Percentiles rank a stretch among this genome's conserved stretches.
Conservation (phyloP, 1,139 yeast genomes). For the Protomyces inouyei region DNA sequence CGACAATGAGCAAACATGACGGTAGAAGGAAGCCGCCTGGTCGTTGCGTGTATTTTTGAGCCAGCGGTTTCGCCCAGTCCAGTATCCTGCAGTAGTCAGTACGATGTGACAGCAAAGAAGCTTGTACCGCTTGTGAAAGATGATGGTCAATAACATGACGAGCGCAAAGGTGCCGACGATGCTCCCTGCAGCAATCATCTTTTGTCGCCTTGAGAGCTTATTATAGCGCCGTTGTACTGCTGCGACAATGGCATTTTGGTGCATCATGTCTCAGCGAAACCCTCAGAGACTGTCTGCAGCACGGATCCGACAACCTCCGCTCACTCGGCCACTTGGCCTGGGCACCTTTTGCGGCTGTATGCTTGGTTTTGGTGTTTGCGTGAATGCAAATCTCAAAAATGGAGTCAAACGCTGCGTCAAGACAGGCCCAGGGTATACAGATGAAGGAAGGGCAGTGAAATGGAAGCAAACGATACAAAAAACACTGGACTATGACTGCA, state of each 20-base stretch:
- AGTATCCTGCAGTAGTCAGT: background rate
- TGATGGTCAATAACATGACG: conserved; percentile 3
- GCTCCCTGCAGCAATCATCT: background rate
- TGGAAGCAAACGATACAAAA: background rate
- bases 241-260: background rate
- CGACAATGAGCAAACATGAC: conserved; percentile 8
- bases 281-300: background rate
- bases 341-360: background rate
- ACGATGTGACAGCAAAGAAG: background rate
- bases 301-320: too few relatives aligned
- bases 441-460: background rate
- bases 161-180: conserved; percentile 1
- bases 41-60: conserved; percentile 17
- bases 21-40: conserved; percentile 27
- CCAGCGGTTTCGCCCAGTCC: conserved; percentile 20
- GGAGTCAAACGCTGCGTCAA: background rate
- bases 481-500: background rate
- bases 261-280: background rate
- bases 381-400: background rate
- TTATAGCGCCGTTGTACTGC: conserved; percentile 1
- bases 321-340: too few relatives aligned
- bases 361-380: background rate
- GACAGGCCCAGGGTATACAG: background rate
- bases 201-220: conserved; percentile 8
- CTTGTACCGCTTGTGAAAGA: conserved; percentile 12